Conservation (phyloP, 805 yeast species). For the Candida nemodendra region DNA sequence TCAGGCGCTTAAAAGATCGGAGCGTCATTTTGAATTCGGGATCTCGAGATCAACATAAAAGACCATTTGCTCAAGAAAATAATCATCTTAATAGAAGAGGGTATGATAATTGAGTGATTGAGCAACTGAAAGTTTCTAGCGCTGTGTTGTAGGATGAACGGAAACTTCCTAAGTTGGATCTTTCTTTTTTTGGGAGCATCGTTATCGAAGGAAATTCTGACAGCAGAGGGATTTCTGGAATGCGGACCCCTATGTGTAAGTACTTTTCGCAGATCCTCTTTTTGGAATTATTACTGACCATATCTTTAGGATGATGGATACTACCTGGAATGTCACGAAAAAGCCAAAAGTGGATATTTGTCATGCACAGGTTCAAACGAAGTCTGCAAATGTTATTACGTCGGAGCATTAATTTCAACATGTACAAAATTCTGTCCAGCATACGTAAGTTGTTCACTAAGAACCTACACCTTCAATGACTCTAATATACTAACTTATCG, state of each 20-base stretch:
- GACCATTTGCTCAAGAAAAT: no score
- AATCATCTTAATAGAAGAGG: no score
- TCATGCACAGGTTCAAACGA: slow-evolving; percentile 20
- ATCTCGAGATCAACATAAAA: no score
- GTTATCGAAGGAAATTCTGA: slow-evolving; percentile 11
- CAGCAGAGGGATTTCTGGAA: slow-evolving; percentile 18
- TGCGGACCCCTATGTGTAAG: slow-evolving; percentile 27
- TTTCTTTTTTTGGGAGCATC: slow-evolving; percentile 1
- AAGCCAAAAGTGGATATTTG: slow-evolving; percentile 17
- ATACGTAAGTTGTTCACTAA: slow-evolving; percentile 12
- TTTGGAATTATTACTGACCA: no score
- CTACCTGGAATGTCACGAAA: slow-evolving; percentile 26
- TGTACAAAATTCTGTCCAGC: slow-evolving; percentile 27
- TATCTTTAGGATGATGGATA: slow-evolving; percentile 19
- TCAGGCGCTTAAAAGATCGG: no score
- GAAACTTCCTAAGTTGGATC: no score
- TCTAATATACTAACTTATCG: neutral
- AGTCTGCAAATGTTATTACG: slow-evolving; percentile 29
- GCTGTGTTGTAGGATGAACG: no score
- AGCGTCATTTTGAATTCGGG: no score
- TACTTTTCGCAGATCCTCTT: neutral
- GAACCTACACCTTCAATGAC: no score
- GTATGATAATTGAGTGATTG: no score
- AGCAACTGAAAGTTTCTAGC: no score
- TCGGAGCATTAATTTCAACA: slow-evolving; percentile 22